These are phyloP conservation scores for Russula earlei DNA, from an alignment of 768 basidiomycete species.

Conservation along the genomic window DNA sequence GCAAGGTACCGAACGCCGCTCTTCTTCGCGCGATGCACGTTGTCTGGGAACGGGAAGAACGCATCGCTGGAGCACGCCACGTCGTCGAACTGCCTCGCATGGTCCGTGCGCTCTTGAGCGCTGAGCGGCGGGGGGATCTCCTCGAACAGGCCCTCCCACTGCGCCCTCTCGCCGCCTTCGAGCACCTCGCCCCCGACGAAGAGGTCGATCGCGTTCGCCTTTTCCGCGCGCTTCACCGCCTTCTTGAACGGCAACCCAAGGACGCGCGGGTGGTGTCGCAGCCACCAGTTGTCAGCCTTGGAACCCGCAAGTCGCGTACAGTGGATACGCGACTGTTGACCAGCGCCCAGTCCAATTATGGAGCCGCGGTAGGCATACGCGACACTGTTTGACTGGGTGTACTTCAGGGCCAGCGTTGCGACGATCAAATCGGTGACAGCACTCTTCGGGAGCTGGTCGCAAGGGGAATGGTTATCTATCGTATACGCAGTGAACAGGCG, in stretches of 20 bases:
- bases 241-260: constrained; percentile 93
- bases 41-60: constrained; percentile 99
- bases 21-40: constrained; percentile 86
- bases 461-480: neutral
- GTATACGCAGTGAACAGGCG: neutral
- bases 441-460: constrained; percentile 52
- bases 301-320: constrained; percentile 96
- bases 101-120: constrained; percentile 61
- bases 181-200: constrained; percentile 86
- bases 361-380: constrained; percentile 89
- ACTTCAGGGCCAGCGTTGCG: constrained; percentile 93
- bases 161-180: constrained; percentile 79
- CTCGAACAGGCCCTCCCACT: constrained; percentile 89
- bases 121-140: constrained; percentile 54
- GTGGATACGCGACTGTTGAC: constrained; percentile 98
- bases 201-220: constrained; percentile 96
- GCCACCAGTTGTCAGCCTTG: constrained; percentile 99
- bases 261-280: constrained; percentile 92
- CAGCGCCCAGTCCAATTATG: constrained; percentile 92
- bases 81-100: constrained; percentile 64
- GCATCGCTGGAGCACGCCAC: constrained; percentile 95
- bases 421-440: constrained; percentile 91
- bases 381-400: constrained; percentile 99
- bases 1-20: constrained; percentile 91
- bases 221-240: constrained; percentile 94